Percentiles rank a stretch among this genome's conserved stretches.
Evolutionary conservation across 2,329 filamentous ascomycete species (phyloP).

Genomic region (Trichoderma citrinoviride): DNA sequence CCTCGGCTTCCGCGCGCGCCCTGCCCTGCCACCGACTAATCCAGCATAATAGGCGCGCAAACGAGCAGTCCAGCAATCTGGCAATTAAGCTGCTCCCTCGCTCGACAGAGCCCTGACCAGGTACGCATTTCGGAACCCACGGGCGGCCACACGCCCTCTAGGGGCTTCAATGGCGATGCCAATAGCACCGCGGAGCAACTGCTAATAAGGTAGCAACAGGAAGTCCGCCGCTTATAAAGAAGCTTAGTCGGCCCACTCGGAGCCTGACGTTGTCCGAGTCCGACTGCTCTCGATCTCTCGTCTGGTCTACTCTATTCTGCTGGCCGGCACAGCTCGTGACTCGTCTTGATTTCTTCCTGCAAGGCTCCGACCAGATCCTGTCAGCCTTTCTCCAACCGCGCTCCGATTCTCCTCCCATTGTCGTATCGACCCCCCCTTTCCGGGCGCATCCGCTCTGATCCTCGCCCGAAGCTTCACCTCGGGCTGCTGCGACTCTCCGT

Average conservation of each 20-base stretch:
- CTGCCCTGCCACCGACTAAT: neutral
- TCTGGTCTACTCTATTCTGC: neutral
- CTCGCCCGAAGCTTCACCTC: neutral
- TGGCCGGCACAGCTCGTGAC: constrained; percentile 7
- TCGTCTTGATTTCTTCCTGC: neutral
- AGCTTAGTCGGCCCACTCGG: constrained; percentile 18
- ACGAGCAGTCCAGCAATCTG: neutral
- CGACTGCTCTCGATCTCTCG: neutral
- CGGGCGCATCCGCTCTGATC: neutral
- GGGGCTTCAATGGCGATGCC: neutral
- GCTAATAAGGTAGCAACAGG: neutral
- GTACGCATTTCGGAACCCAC: neutral
- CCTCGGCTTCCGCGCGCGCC: neutral
- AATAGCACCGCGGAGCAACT: too few species aligned
- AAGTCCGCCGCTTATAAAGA: constrained; percentile 13
- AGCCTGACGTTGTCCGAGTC: constrained; percentile 17
- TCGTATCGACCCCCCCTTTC: neutral
- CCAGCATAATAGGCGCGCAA: neutral
- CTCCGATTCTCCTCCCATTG: neutral
- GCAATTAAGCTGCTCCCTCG: neutral
- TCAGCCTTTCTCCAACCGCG: neutral
- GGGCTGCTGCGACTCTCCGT: constrained; percentile 16
- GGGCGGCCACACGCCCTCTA: constrained; percentile 1
- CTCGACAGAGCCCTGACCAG: neutral
- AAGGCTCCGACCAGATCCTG: neutral